A percentile compares a stretch with the other conserved stretches of the same genome.
Conservation (phyloP, 768 basidiomycete species). For the Boletellus emodensis region DNA sequence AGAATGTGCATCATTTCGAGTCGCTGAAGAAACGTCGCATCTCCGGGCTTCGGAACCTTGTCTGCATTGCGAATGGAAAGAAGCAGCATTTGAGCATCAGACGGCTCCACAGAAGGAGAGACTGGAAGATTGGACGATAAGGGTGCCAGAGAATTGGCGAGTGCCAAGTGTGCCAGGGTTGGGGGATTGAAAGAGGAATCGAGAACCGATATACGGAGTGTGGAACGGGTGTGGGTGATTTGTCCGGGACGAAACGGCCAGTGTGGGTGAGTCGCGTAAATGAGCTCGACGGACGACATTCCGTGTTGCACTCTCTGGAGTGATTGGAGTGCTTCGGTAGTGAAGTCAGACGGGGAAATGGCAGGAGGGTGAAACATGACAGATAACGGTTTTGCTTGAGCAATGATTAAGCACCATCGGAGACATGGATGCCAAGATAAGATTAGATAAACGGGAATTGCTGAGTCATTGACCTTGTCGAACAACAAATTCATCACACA, state of each 20-base stretch:
- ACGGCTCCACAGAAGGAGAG: conserved; percentile 25
- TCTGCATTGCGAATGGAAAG: conserved; percentile 87
- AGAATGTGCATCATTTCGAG: conserved; percentile 84
- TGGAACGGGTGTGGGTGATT: conserved; percentile 6
- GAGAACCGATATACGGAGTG: conserved; percentile 63
- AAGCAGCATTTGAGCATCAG: conserved; percentile 73
- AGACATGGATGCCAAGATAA: not conserved
- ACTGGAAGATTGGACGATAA: conserved; percentile 12
- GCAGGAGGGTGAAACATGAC: conserved; percentile 7
- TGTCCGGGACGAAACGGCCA: conserved; percentile 56
- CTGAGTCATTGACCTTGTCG: conserved; percentile 18
- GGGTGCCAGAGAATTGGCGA: conserved; percentile 46
- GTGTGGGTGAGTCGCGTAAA: conserved; percentile 53
- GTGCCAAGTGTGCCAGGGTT: conserved; percentile 76
- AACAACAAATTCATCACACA: not conserved
- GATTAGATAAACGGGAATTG: conserved; percentile 19
- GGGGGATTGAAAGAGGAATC: conserved; percentile 96
- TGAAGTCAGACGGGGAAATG: conserved; percentile 14
- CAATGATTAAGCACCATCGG: not conserved
- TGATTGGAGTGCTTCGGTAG: conserved; percentile 16
- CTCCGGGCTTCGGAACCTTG: conserved; percentile 65
- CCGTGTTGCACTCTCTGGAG: conserved; percentile 41
- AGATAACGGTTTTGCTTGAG: not conserved
- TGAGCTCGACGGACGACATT: conserved; percentile 49
- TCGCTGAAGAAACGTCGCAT: conserved; percentile 74